Evolutionary conservation across 2,329 filamentous ascomycete species (phyloP).

Genomic region (Botrytis fabae): DNA sequence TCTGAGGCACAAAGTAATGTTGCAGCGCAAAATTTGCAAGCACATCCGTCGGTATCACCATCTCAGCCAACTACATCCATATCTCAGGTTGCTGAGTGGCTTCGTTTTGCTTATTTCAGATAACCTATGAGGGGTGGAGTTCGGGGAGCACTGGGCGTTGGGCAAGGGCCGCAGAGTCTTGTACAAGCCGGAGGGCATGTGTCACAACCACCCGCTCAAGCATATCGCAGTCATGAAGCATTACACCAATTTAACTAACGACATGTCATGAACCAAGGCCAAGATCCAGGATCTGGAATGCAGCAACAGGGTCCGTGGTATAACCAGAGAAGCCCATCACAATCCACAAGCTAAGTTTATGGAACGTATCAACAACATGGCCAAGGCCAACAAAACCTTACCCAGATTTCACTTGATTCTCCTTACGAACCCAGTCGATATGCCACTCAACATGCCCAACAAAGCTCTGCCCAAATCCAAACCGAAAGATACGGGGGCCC

Average conservation of each 20-base stretch:
- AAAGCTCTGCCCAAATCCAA: neutral
- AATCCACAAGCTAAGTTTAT: neutral
- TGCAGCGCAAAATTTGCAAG: neutral
- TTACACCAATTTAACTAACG: neutral
- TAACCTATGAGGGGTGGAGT: neutral
- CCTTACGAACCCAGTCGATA: no score
- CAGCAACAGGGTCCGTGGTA: neutral
- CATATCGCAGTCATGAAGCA: neutral
- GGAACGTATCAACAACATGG: neutral
- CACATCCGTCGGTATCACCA: neutral
- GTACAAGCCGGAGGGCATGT: neutral
- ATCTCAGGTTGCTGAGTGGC: no score
- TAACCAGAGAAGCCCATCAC: neutral
- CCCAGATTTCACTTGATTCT: no score
- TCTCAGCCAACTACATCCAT: neutral
- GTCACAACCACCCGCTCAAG: neutral
- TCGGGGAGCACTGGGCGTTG: neutral
- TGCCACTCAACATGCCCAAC: neutral
- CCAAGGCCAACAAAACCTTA: neutral
- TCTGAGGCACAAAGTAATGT: neutral
- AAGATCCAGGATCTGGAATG: neutral
- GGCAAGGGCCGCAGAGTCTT: neutral
- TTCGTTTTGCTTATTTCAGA: neutral
- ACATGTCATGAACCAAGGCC: neutral
- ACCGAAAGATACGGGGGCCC: neutral